Base-by-base conservation (phyloP, 345 rosid species). In the Iberis pinnata region DNA sequence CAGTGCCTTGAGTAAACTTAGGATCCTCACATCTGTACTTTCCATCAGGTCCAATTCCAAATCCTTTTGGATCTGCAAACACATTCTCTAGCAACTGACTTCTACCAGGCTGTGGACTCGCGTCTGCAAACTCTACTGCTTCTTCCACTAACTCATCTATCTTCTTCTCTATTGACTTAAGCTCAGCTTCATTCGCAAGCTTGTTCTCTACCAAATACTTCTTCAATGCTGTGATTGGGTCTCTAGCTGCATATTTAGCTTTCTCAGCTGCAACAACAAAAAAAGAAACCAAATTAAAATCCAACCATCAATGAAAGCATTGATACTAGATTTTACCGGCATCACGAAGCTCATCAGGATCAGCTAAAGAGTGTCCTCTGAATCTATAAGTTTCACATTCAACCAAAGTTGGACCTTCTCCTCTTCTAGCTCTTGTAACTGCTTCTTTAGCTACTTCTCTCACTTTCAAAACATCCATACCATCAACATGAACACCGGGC, bases 331-430 rank as follows among this genome's bases (percentile, higher is more conserved):
- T 22, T 22, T 22, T 22, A 86, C 86, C 86, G 38, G 90, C 88
- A 59, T 86, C 85, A 75, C 90, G 95, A 35, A 86, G 95, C 81
- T 86, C 95, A 70, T 86, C 90, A 1, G 95, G 95, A 70, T 86
- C 95, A 61, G 95, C 95, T 79, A 86, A 77, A 0, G 90, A 86
- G 79, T 86, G 95, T 56, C 95, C 95, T 79, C 90, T 78, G 60
- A 86, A 86, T 64, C 95, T 75, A 59, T 86, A 86, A 13, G 95
- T 86, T 66, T 86, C 95, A 42, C 95, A 86, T 71, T 86, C 95
- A 10, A 83, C 95, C 79, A 86, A 74, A 10, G 95, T 86, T 11
- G 95, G 95, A 39, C 90, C 95, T 55, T 80, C 86, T 41, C 95
- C 90, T 65, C 88, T 80, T 65, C 90, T 75, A 56, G 95, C 90